Evolutionary conservation across 495 filamentous ascomycete species (phyloP).

Genomic region (Podospora tetraspora): DNA sequence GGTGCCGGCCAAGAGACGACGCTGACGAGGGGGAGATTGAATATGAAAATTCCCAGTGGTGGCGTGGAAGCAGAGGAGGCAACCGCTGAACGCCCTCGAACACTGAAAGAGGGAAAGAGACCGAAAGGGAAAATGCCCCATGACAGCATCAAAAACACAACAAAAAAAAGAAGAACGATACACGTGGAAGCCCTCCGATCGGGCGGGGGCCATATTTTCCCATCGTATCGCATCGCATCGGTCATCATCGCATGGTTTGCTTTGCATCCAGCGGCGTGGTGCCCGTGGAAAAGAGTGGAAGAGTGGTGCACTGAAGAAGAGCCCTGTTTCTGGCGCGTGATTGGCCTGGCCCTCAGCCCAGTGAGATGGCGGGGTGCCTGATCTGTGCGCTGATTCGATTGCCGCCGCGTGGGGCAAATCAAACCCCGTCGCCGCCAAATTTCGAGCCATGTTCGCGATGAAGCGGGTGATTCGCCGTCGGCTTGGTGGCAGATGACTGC

Average conservation of each 20-base stretch:
- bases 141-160: not conserved
- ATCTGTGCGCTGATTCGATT: constrained; percentile 19
- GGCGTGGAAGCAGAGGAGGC: too few species aligned
- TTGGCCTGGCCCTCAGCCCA: constrained; percentile 11
- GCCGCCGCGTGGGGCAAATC: constrained; percentile 15
- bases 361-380: constrained; percentile 2
- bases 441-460: not conserved
- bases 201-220: not conserved
- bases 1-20: not conserved
- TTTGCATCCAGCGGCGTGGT: not conserved
- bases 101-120: not conserved
- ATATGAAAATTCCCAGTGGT: not conserved
- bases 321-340: not conserved
- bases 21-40: not conserved
- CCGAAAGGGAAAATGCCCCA: not conserved
- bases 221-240: not conserved
- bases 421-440: not conserved
- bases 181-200: constrained; percentile 9
- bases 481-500: not conserved
- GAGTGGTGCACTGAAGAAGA: too few species aligned
- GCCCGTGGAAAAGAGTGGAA: not conserved
- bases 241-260: not conserved
- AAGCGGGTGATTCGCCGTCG: constrained; percentile 4
- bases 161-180: not conserved
- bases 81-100: not conserved